Conservation (phyloP, 192 early-diverging fungal species). For the Coemansia sp. region DNA sequence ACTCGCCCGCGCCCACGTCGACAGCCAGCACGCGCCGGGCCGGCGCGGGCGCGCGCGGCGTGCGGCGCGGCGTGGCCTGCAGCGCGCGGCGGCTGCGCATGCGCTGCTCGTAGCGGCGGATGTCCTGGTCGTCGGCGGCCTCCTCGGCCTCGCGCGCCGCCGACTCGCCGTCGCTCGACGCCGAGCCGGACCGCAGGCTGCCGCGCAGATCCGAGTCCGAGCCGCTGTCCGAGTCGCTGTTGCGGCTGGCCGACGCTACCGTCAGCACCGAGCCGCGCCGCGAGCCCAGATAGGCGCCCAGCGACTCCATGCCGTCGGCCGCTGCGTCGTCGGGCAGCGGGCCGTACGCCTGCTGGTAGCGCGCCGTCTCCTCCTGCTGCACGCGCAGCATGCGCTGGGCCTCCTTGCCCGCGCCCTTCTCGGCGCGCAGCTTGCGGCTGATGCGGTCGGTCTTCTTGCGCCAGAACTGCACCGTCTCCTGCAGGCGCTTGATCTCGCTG, state of each 20-base stretch:
- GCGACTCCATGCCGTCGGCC: slow-evolving; percentile 19
- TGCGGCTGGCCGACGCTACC: no score
- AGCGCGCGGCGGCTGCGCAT: slow-evolving; percentile 20
- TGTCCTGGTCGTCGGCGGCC: slow-evolving; percentile 33
- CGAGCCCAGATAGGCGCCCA: slow-evolving; percentile 30
- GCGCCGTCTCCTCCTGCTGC: slow-evolving; percentile 38
- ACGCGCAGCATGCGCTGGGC: slow-evolving; percentile 22
- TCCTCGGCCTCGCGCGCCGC: slow-evolving; percentile 2
- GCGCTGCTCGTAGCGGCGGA: slow-evolving; percentile 33
- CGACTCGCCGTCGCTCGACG: background rate
- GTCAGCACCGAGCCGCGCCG: background rate
- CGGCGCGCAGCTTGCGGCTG: slow-evolving; percentile 34
- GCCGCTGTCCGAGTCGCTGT: no score
- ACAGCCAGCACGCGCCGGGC: slow-evolving; percentile 17
- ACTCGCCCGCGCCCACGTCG: slow-evolving; percentile 25
- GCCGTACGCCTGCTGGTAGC: slow-evolving; percentile 38
- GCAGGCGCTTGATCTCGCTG: slow-evolving; percentile 28
- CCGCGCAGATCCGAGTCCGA: no score
- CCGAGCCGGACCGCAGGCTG: no score
- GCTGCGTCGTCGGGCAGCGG: slow-evolving; percentile 19
- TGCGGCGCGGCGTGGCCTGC: slow-evolving; percentile 3
- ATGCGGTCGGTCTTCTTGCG: slow-evolving; percentile 38
- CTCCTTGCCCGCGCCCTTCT: slow-evolving; percentile 21
- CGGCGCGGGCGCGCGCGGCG: slow-evolving; percentile 1
- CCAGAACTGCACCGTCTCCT: slow-evolving; percentile 36